Percentiles rank a stretch among this genome's conserved stretches.
Conservation (phyloP, 306 rosid species). For the Quercus glauca region DNA sequence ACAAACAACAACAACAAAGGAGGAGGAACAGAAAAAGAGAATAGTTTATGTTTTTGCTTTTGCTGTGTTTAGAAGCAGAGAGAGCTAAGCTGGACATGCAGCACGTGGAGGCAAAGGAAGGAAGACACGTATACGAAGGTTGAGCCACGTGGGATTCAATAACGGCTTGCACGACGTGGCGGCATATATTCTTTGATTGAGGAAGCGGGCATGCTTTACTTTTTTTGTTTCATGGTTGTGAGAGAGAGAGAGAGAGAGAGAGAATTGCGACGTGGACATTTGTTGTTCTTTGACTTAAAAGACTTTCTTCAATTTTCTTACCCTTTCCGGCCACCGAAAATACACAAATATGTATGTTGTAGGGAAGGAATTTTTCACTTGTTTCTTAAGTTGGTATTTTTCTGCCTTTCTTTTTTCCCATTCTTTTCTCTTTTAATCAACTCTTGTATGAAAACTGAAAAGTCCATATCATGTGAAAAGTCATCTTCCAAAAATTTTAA, state of each 20-base stretch:
- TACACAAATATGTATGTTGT: too few species aligned
- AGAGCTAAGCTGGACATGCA: not conserved
- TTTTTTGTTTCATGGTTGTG: not conserved
- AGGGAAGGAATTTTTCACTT: too few species aligned
- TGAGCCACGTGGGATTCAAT: slow-evolving; percentile 27
- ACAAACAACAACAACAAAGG: not conserved
- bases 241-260: not conserved
- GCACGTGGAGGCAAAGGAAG: slow-evolving; percentile 3
- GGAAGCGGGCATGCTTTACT: slow-evolving; percentile 9
- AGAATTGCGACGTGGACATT: not conserved
- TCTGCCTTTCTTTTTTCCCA: not conserved
- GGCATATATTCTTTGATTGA: slow-evolving; percentile 38
- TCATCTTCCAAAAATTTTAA: too few species aligned
- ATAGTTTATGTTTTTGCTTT: not conserved
- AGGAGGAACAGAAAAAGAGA: not conserved
- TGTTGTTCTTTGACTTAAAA: not conserved
- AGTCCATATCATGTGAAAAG: too few species aligned
- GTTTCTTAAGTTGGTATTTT: not conserved
- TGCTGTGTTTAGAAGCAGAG: not conserved
- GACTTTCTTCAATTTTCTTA: not conserved
- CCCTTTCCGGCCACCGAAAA: not conserved
- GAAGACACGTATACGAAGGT: not conserved
- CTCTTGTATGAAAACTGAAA: too few species aligned
- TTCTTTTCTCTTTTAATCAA: not conserved
- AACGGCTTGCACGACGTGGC: not conserved